Percentiles rank a stretch among this genome's conserved stretches.
phyloP scores from a whole-genome alignment of 2,329 filamentous ascomycete species.

The Monosporascus sp. region DNA sequence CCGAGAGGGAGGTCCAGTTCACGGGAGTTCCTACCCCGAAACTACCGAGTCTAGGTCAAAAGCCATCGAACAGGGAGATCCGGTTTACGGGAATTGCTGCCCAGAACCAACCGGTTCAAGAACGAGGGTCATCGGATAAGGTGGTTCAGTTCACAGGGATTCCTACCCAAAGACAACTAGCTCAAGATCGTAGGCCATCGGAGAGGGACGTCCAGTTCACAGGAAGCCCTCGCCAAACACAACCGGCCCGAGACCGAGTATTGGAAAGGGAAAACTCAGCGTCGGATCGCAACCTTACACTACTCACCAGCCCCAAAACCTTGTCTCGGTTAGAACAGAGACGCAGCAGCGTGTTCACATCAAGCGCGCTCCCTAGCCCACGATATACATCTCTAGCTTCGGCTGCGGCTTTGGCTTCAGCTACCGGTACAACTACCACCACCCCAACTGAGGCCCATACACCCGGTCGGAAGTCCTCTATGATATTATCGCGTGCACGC shows the following conservation, averaged over 20 bases:
- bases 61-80: not conserved
- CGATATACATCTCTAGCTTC: constrained; percentile 24
- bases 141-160: too few species aligned
- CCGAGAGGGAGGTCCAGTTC: constrained; percentile 21
- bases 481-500: constrained; percentile 40
- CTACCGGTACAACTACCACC: constrained; percentile 24
- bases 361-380: constrained; percentile 40
- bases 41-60: constrained; percentile 6
- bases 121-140: too few species aligned
- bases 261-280: constrained; percentile 5
- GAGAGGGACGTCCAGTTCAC: not conserved
- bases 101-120: constrained; percentile 30
- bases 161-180: too few species aligned
- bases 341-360: constrained; percentile 40
- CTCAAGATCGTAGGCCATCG: constrained; percentile 16
- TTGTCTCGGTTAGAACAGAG: constrained; percentile 49
- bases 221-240: not conserved
- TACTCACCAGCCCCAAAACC: constrained; percentile 39
- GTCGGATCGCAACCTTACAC: constrained; percentile 32
- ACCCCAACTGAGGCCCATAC: constrained; percentile 33
- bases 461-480: constrained; percentile 47
- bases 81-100: constrained; percentile 19
- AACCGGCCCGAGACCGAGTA: not conserved
- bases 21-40: constrained; percentile 3
- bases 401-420: not conserved